Evolutionary conservation across 306 rosid genomes (phyloP), one percentile per base, ranked within the genome.

Genomic region (Herpetospermum pedunculosum): DNA sequence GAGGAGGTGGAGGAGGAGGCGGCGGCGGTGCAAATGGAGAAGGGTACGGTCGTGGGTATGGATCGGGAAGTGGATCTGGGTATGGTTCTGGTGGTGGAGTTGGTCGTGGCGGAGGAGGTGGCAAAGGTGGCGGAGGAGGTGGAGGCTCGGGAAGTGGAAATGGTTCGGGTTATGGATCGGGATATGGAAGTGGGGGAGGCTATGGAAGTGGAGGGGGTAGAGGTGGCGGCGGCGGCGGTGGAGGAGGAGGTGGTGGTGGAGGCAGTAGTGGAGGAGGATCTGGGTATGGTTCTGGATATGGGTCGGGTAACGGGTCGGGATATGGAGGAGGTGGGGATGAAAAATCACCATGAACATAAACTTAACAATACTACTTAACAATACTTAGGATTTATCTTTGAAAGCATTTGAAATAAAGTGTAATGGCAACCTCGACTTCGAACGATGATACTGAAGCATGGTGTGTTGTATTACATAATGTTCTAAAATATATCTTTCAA

Each of bases 21-120:
- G 85, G 87, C 0, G 80, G 80, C 1, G 83, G 87, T 0, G 58
- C 81, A 29, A 77, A 32, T 1, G 89, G 95, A n/a, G 82, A 77
- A 0, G 88, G 89, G 26, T 77, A 73, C 43, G 96, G 96, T 43
- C 80, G 80, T 0, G 94, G 91, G 6, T 59, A 78, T 35, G 91
- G 87, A 0, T 79, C 83, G 0, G 89, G 96, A 6, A 75, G 84
- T 15, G 96, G 93, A 29, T 38, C 54, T 1, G 37, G 82, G 40
- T 38, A 64, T 7, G 37, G 82, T 7, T 21, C 21, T 47, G 78
- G 72, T 46, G 72, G 60, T n/a, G 72, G 73, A 34, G 14, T 10
- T 6, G 73, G 72, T 1, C 72, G 62, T 12, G 63, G 72, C 0
- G 72, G 72, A 46, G 78, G 78, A 3, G 78, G 78, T 3, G 78